Conservation (phyloP, 2,329 filamentous ascomycete genomes). For the Phyllosticta capitalensis region DNA sequence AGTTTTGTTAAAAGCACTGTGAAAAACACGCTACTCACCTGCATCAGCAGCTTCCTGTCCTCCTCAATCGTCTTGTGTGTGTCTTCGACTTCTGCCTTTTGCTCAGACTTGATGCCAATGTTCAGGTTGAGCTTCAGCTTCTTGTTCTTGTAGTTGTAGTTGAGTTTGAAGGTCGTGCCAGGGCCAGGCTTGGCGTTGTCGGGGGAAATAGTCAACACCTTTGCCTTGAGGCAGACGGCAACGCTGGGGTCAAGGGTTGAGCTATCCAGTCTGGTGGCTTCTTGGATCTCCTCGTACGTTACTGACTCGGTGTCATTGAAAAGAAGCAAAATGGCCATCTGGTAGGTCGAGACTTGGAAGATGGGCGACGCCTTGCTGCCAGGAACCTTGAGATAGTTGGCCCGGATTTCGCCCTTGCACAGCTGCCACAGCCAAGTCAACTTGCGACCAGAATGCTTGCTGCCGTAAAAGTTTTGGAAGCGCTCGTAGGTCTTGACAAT, state of each 20-base stretch:
- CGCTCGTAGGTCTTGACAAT: conserved; percentile 82
- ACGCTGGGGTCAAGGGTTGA: conserved; percentile 84
- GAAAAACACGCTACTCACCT: conserved; percentile 53
- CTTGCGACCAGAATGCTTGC: conserved; percentile 94
- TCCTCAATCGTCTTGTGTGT: conserved; percentile 99
- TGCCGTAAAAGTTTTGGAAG: conserved; percentile 84
- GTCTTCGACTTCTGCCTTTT: conserved; percentile 91
- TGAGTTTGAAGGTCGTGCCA: conserved; percentile 73
- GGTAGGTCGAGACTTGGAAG: conserved; percentile 94
- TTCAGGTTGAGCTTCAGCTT: conserved; percentile 97
- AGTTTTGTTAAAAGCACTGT: neutral
- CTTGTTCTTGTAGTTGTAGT: conserved; percentile 96
- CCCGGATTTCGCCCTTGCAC: conserved; percentile 93
- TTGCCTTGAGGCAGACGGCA: conserved; percentile 82
- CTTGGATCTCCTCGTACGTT: conserved; percentile 78
- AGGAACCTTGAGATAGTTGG: conserved; percentile 70
- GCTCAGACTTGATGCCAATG: conserved; percentile 85
- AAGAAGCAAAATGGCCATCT: conserved; percentile 90
- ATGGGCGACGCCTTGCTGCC: conserved; percentile 81
- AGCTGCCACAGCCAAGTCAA: conserved; percentile 97
- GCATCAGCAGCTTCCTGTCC: conserved; percentile 88
- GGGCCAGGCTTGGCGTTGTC: conserved; percentile 66
- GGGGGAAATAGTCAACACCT: conserved; percentile 66
- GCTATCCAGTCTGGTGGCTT: conserved; percentile 65
- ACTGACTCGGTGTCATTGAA: conserved; percentile 89